Evolutionary conservation across 345 rosid species (phyloP).

Genomic region (Viola odorata): DNA sequence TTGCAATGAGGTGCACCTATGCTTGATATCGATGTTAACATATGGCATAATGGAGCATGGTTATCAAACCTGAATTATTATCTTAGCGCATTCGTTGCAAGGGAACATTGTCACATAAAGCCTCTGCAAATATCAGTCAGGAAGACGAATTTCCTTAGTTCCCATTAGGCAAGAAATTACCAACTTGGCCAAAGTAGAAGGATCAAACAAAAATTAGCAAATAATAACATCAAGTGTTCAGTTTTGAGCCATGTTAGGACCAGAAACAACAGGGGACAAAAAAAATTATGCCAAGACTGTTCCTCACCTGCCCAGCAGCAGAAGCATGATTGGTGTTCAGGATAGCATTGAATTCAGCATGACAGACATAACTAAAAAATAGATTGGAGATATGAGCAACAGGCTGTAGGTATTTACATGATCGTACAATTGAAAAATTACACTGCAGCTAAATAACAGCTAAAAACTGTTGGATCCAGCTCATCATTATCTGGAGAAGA

Average conservation of each 20-base stretch:
- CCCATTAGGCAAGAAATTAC: not conserved
- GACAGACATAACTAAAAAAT: conserved; percentile 78
- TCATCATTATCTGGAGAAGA: too few relatives aligned
- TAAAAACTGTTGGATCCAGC: too few relatives aligned
- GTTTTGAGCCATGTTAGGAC: too few relatives aligned
- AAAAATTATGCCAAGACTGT: not conserved
- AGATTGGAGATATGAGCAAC: conserved; percentile 3
- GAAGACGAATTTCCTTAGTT: conserved; percentile 5
- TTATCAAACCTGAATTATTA: conserved; percentile 77
- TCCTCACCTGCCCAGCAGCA: conserved; percentile 72
- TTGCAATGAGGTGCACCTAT: too few relatives aligned
- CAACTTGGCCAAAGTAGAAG: not conserved
- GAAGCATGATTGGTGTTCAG: conserved; percentile 92
- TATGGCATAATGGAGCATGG: conserved; percentile 9
- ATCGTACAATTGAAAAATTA: not conserved
- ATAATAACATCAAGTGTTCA: too few relatives aligned
- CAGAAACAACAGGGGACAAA: not conserved
- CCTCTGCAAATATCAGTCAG: conserved; percentile 50
- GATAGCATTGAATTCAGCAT: conserved; percentile 96
- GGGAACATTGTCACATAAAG: conserved; percentile 98
- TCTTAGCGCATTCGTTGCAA: conserved; percentile 97
- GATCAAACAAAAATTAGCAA: too few relatives aligned
- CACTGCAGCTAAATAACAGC: too few relatives aligned
- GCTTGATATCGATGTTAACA: not conserved
- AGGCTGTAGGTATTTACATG: not conserved